Percentiles rank a stretch among this genome's conserved stretches.
Evolutionary conservation across 2,329 filamentous ascomycete genomes (phyloP).

Genomic region (Blastomyces emzantsi): DNA sequence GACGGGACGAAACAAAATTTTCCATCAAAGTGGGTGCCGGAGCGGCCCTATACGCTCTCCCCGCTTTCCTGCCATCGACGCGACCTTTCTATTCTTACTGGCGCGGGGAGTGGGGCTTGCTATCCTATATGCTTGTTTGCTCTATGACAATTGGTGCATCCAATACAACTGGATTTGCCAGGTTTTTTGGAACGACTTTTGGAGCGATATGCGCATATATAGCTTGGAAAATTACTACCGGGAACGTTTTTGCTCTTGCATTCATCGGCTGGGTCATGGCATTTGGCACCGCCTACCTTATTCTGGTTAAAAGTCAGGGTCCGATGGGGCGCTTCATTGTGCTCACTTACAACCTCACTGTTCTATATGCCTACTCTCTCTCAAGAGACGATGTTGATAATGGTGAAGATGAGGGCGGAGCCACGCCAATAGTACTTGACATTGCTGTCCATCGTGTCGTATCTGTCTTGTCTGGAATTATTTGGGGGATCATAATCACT

Average conservation of each 20-base stretch:
- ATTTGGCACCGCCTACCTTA: conserved; percentile 80
- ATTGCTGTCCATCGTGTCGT: conserved; percentile 83
- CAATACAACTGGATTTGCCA: conserved; percentile 81
- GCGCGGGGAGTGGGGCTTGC: conserved; percentile 91
- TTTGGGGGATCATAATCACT: conserved; percentile 89
- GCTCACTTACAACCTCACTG: conserved; percentile 91
- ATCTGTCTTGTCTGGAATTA: conserved; percentile 72
- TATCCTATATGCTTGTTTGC: conserved; percentile 97
- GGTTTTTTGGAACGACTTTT: conserved; percentile 77
- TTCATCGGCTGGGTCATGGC: conserved; percentile 75
- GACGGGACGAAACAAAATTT: conserved; percentile 62
- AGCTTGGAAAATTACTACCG: conserved; percentile 67
- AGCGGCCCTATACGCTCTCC: conserved; percentile 77
- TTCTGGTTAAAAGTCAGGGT: conserved; percentile 71
- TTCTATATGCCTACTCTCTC: conserved; percentile 87
- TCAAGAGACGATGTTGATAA: conserved; percentile 70
- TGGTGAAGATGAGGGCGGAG: conserved; percentile 76
- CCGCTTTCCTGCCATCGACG: conserved; percentile 73
- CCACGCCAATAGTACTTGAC: conserved; percentile 72
- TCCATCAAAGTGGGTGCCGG: conserved; percentile 90
- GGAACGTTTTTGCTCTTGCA: conserved; percentile 65
- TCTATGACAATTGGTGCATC: conserved; percentile 95
- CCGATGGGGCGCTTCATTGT: conserved; percentile 90
- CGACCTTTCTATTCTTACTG: conserved; percentile 74
- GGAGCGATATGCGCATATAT: conserved; percentile 67